Conservation (phyloP, 2,329 filamentous ascomycete genomes). For the Exophiala spinifera region DNA sequence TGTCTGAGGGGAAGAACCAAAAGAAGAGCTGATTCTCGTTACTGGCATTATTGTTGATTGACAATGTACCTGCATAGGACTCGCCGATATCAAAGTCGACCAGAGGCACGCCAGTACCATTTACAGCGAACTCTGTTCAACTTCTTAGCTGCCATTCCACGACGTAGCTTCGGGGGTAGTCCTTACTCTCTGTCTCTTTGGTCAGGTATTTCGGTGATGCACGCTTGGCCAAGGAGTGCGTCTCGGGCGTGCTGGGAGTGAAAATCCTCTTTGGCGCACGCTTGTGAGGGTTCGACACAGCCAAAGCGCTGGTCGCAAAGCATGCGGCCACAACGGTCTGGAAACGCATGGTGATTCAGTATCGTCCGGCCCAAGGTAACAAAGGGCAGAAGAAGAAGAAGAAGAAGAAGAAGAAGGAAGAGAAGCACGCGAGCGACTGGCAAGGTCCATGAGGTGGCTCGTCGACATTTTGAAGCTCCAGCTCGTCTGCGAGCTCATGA, state of each 20-base stretch:
- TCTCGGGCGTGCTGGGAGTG: constrained; percentile 3
- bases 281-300: constrained; percentile 19
- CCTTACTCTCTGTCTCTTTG: constrained; percentile 21
- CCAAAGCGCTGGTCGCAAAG: constrained; percentile 15
- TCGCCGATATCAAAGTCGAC: constrained; percentile 65
- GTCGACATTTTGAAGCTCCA: not conserved
- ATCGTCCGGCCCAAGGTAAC: not conserved
- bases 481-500: constrained; percentile 4
- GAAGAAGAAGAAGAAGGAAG: not conserved
- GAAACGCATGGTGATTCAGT: constrained; percentile 12
- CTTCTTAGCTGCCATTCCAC: not conserved
- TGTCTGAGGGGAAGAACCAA: constrained; percentile 55
- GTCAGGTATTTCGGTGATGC: constrained; percentile 21
- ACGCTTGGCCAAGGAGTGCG: constrained; percentile 11
- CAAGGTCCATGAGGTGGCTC: not conserved
- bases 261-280: constrained; percentile 12
- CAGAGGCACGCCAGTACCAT: constrained; percentile 64
- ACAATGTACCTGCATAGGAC: constrained; percentile 50
- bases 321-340: constrained; percentile 10
- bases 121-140: constrained; percentile 57
- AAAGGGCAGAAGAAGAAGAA: not conserved
- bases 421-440: not conserved
- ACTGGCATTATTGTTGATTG: constrained; percentile 45
- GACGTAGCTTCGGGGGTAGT: too few species aligned
- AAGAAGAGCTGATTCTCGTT: constrained; percentile 37